Conservation (phyloP, 257 asterid genomes). For the Gentiana macrophylla region DNA sequence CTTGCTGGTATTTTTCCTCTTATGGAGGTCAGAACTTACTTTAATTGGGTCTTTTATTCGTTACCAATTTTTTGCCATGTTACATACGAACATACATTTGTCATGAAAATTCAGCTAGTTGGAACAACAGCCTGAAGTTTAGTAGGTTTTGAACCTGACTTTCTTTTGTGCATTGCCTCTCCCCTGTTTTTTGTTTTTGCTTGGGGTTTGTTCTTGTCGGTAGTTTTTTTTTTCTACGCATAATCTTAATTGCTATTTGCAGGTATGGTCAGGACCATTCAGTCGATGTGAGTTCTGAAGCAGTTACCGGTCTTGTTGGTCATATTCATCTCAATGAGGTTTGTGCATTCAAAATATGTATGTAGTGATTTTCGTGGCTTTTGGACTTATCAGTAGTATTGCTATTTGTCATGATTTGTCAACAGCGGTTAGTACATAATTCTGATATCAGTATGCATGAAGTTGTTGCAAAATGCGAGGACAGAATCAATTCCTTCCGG, state of each 20-base stretch:
- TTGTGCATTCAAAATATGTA: slow-evolving; percentile 12
- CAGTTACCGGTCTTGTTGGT: slow-evolving; percentile 63
- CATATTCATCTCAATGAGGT: slow-evolving; percentile 91
- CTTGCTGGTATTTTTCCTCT: too few relatives aligned
- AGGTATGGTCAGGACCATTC: slow-evolving; percentile 49
- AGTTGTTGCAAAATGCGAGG: slow-evolving; percentile 63
- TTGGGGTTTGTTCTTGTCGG: neutral
- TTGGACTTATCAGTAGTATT: slow-evolving; percentile 12
- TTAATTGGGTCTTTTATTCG: too few relatives aligned
- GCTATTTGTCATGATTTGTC: slow-evolving; percentile 15
- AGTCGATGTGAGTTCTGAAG: slow-evolving; percentile 28
- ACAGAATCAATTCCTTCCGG: slow-evolving; percentile 30
- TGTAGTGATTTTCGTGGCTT: slow-evolving; percentile 2
- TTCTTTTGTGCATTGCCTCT: neutral
- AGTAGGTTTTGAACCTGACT: too few relatives aligned
- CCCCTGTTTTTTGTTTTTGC: neutral
- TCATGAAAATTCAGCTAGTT: too few relatives aligned
- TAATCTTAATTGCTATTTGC: slow-evolving; percentile 17
- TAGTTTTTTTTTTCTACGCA: neutral
- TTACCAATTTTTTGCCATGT: too few relatives aligned
- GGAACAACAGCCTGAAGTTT: too few relatives aligned
- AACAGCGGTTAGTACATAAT: slow-evolving; percentile 46
- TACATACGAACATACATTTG: too few relatives aligned
- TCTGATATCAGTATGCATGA: slow-evolving; percentile 39
- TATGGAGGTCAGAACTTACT: too few relatives aligned